Evolutionary conservation across 257 asterid species (phyloP).

Genomic region (Solanum arcanum): DNA sequence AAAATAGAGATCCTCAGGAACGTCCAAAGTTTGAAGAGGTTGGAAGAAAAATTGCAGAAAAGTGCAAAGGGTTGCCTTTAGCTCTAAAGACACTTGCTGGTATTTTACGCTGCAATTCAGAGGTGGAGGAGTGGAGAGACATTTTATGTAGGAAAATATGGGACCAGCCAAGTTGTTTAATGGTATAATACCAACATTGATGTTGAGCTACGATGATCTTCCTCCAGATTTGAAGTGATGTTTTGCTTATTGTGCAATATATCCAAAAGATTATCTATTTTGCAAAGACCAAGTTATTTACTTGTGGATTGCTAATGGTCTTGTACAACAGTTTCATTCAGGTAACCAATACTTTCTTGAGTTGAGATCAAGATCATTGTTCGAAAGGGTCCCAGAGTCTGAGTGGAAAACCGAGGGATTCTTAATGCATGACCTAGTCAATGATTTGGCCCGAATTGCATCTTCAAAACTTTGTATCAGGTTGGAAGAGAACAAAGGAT

Average conservation of each 20-base stretch:
- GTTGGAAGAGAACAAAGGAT: neutral
- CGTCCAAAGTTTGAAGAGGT: neutral
- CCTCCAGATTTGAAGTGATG: neutral
- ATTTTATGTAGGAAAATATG: neutral
- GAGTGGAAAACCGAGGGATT: neutral
- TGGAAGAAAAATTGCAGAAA: neutral
- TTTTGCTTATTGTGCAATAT: neutral
- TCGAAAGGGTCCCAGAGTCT: neutral
- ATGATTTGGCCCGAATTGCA: neutral
- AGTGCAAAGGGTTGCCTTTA: neutral
- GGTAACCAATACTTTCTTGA: neutral
- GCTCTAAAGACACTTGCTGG: neutral
- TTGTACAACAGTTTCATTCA: neutral
- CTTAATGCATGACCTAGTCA: conserved; percentile 4
- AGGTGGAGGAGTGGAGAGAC: neutral
- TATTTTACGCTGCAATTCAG: neutral
- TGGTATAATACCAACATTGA: neutral
- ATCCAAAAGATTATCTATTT: conserved; percentile 1
- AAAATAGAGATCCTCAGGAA: neutral
- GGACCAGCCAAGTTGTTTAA: neutral
- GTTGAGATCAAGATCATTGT: neutral
- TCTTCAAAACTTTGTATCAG: neutral
- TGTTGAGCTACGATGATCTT: conserved; percentile 3
- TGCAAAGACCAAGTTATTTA: neutral
- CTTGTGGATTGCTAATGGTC: conserved; percentile 5